These are phyloP conservation scores for Kwoniella sp. DNA, from an alignment of 768 basidiomycete genomes.

Conservation along the genomic window DNA sequence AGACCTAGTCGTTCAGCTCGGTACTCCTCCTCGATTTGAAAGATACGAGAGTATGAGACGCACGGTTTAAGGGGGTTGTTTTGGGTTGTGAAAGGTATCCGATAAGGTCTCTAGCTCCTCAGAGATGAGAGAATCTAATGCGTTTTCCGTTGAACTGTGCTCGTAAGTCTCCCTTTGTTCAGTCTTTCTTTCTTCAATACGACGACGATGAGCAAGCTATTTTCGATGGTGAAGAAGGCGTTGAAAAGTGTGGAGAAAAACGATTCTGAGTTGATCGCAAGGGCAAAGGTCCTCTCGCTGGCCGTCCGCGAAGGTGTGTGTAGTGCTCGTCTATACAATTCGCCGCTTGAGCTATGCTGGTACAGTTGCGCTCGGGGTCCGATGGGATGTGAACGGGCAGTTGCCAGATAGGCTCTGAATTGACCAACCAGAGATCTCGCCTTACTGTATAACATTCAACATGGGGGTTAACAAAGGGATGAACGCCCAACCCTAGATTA, in stretches of 20 bases:
- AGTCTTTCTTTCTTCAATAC: neutral
- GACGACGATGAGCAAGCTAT: conserved; percentile 12
- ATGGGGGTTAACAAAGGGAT: neutral
- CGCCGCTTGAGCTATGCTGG: neutral
- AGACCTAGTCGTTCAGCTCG: too few relatives aligned
- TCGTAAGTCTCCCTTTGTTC: conserved; percentile 1
- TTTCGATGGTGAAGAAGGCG: conserved; percentile 6
- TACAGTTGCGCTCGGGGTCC: neutral
- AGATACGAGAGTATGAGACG: conserved; percentile 8
- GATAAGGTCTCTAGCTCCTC: neutral
- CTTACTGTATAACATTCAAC: neutral
- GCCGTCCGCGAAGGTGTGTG: too few relatives aligned
- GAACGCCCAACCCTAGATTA: neutral
- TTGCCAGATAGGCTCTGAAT: neutral
- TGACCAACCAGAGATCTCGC: conserved; percentile 1
- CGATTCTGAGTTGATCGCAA: neutral
- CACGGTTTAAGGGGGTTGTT: conserved; percentile 23
- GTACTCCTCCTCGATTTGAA: neutral
- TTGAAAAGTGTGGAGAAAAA: neutral
- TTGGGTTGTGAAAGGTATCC: neutral
- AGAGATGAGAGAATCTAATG: conserved; percentile 12
- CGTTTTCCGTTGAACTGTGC: conserved; percentile 1
- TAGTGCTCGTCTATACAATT: neutral
- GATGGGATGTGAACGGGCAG: neutral
- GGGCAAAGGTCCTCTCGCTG: neutral